These are phyloP conservation scores for Clavispora fructus DNA, from an alignment of 805 yeast genomes.

Conservation along the genomic window DNA sequence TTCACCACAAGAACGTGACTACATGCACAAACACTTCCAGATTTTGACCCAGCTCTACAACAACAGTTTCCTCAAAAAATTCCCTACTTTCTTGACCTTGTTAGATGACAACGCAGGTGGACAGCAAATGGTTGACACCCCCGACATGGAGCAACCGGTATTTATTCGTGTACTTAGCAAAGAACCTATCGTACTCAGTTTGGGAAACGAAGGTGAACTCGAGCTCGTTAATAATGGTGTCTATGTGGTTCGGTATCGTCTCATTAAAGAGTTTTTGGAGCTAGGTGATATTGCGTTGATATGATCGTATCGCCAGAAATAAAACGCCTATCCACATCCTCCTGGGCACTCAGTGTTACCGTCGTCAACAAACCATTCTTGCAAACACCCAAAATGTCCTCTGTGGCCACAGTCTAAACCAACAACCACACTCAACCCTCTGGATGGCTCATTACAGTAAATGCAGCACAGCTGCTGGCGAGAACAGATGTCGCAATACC, in stretches of 20 bases:
- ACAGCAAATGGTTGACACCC: slow-evolving; percentile 71
- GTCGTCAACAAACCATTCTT: slow-evolving; percentile 68
- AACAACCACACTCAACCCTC: slow-evolving; percentile 59
- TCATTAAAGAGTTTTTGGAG: slow-evolving; percentile 25
- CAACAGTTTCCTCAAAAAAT: slow-evolving; percentile 54
- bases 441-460: slow-evolving; percentile 71
- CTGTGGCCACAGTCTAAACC: slow-evolving; percentile 75
- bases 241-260: slow-evolving; percentile 66
- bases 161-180: slow-evolving; percentile 56
- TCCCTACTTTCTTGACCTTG: slow-evolving; percentile 66
- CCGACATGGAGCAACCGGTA: slow-evolving; percentile 73
- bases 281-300: slow-evolving; percentile 36
- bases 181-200: slow-evolving; percentile 20
- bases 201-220: slow-evolving; percentile 27
- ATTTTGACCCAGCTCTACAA: slow-evolving; percentile 63
- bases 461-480: slow-evolving; percentile 62
- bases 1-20: slow-evolving; percentile 56
- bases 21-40: slow-evolving; percentile 63
- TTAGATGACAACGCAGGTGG: slow-evolving; percentile 65
- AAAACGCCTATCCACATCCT: slow-evolving; percentile 44
- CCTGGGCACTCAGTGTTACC: slow-evolving; percentile 72
- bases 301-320: slow-evolving; percentile 7
- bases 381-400: slow-evolving; percentile 78
- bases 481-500: slow-evolving; percentile 80
- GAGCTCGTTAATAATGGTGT: slow-evolving; percentile 51